Conservation (phyloP, 2,329 filamentous ascomycete species). For the Ascochyta lentis region DNA sequence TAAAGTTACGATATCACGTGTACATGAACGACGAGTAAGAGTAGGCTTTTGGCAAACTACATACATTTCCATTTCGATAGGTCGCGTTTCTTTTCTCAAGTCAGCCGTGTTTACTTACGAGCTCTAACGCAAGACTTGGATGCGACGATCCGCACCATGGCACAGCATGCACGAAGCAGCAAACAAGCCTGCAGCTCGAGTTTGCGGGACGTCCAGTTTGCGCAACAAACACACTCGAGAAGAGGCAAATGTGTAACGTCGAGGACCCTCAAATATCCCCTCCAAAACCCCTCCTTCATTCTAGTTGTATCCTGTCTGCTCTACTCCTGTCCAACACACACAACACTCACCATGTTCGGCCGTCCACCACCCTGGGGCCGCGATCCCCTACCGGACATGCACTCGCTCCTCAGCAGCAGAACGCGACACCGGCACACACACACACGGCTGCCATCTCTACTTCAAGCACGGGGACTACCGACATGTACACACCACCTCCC, state of each 20-base stretch:
- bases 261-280: neutral
- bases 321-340: neutral
- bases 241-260: neutral
- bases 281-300: neutral
- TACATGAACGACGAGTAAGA: constrained; percentile 1
- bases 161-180: neutral
- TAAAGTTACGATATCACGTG: neutral
- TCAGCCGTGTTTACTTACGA: neutral
- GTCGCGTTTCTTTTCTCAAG: neutral
- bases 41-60: neutral
- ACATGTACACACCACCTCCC: neutral
- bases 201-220: constrained; percentile 6
- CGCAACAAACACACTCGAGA: constrained; percentile 7
- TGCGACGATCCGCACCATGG: neutral
- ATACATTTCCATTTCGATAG: neutral
- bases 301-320: too few relatives aligned
- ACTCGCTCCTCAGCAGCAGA: neutral
- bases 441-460: neutral
- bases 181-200: constrained; percentile 1
- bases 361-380: neutral
- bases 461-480: neutral
- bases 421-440: neutral
- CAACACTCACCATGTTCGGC: neutral
- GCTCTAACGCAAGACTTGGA: neutral
- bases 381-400: neutral